phyloP scores from a whole-genome alignment of 176 grass and related monocot genomes.

The Poa pratensis region DNA sequence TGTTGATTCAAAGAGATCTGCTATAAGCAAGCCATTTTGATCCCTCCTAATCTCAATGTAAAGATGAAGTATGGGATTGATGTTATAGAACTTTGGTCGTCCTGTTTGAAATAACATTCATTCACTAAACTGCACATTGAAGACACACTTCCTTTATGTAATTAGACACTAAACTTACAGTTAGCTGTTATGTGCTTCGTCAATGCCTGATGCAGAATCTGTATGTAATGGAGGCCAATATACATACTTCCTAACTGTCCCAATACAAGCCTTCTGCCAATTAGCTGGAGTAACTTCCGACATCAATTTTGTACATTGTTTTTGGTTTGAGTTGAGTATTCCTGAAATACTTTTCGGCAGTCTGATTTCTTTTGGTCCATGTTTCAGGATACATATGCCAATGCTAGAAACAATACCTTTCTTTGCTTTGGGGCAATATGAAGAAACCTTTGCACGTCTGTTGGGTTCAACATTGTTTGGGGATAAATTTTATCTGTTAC shows the following conservation, averaged over 20 bases:
- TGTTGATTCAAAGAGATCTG: too few species aligned
- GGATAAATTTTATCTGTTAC: conserved; percentile 85
- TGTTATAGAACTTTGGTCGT: too few species aligned
- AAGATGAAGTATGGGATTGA: too few species aligned
- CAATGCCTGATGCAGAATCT: conserved; percentile 60
- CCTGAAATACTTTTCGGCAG: conserved; percentile 13
- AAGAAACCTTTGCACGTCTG: conserved; percentile 78
- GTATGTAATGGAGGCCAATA: conserved; percentile 72
- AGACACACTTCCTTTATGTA: too few species aligned
- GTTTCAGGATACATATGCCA: conserved; percentile 67
- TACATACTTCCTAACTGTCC: conserved; percentile 95
- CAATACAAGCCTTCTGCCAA: conserved; percentile 93
- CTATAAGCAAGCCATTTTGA: too few species aligned
- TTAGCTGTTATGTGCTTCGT: too few species aligned
- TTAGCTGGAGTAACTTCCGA: conserved; percentile 79
- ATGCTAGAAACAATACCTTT: conserved; percentile 69
- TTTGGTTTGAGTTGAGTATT: conserved; percentile 27
- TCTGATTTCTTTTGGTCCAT: conserved; percentile 23
- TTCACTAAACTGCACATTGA: too few species aligned
- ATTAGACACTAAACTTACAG: too few species aligned
- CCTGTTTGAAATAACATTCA: too few species aligned
- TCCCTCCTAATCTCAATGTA: too few species aligned
- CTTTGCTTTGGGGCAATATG: conserved; percentile 85
- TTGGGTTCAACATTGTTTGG: conserved; percentile 76
- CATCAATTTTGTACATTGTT: conserved; percentile 61